Evolutionary conservation across 768 basidiomycete genomes (phyloP), one percentile per base, ranked within the genome.

Genomic region (Mrakia gelida): DNA sequence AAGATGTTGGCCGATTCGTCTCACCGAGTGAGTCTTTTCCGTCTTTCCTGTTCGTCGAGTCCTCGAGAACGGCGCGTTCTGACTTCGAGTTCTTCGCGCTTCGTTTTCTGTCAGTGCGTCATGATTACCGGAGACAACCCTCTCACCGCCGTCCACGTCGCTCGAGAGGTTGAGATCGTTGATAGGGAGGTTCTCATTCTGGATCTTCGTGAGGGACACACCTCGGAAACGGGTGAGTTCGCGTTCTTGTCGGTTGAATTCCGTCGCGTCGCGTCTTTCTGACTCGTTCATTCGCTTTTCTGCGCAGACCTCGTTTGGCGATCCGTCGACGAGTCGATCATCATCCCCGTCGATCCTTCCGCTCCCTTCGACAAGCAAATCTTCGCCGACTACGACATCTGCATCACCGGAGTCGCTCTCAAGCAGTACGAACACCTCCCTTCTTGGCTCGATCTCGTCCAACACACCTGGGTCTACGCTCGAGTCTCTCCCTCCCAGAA

Each of bases 71-170:
- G 15, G 77, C 73, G 61, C 80, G 16, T 82, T 68, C 32, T 62
- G 32, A 41, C 28, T 28, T 71, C 32, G 21, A 15, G 41, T 15
- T 75, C 16, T 32, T 43, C n/a, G 16, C 54, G n/a, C 21, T 68
- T 32, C 34, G 56, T 45, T 16, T 68, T 43, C 52, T 10, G 59
- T 15, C 78, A 97, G 94, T 98, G 97, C 83, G 88, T 98, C 77
- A 99, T 99, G 97, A 99, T 99, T 80, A 99, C 97, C 67, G 97
- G 97, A 54, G 97, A 99, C 84, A 98, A 98, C 84, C 97, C 97
- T 11, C 86, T 99, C 74, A 99, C 97, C 0, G 97, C 97, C 11
- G 91, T 93, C 0, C 97, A 98, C 83, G 95, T 99, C 65, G 97
- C 97, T 26, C 89, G 89, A 34, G 94, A 96, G 82, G 97, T 99